These are phyloP conservation scores for Pestalotiopsis sp. DNA, from an alignment of 2,329 filamentous ascomycete species.

Conservation along the genomic window DNA sequence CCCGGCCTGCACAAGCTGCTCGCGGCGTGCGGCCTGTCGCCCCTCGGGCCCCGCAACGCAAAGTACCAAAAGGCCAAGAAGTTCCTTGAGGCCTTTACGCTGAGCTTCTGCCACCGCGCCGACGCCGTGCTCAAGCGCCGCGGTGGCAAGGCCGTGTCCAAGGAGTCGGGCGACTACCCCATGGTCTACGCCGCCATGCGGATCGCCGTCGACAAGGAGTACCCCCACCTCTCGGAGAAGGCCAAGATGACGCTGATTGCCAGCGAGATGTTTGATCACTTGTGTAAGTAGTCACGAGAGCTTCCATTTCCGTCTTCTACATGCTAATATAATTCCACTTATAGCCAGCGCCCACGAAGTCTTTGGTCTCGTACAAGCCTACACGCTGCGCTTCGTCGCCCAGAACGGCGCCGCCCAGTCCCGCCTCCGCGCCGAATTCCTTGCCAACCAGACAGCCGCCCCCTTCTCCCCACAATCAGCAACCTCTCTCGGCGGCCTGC, in stretches of 20 bases:
- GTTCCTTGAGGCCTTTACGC: conserved; percentile 12
- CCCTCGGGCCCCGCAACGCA: neutral
- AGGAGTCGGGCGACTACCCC: neutral
- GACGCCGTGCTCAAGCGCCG: neutral
- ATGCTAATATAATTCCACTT: neutral
- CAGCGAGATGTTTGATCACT: conserved; percentile 12
- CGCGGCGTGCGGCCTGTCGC: neutral
- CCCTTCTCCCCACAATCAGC: conserved; percentile 3
- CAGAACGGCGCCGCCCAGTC: neutral
- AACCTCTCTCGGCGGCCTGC: neutral
- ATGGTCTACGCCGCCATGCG: neutral
- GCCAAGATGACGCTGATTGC: neutral
- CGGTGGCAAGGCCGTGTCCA: neutral
- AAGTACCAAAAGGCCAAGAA: neutral
- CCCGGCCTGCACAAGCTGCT: neutral
- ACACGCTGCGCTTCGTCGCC: conserved; percentile 8
- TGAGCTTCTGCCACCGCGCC: neutral
- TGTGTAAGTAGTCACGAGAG: neutral
- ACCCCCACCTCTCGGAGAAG: neutral
- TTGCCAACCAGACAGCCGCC: neutral
- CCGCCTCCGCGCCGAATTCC: neutral
- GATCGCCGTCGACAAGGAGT: neutral
- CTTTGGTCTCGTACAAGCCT: conserved; percentile 7
- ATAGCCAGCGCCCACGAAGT: conserved; percentile 4
- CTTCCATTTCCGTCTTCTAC: neutral